Base-by-base conservation (phyloP, 2,329 filamentous ascomycete species). In the Colletotrichum sp. region DNA sequence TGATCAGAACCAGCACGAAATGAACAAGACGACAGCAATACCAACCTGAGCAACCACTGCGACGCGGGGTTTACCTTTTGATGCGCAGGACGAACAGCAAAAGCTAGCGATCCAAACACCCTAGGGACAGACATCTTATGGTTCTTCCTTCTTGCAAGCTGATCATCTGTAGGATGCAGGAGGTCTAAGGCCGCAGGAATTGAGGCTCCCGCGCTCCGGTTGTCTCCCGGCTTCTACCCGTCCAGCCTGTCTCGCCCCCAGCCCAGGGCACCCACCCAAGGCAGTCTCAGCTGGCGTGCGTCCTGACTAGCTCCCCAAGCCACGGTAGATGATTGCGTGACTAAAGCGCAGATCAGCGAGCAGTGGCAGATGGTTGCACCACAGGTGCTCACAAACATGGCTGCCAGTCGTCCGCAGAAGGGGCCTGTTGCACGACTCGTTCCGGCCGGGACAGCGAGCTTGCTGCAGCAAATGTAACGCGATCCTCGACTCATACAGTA, bases 401-500 rank as follows among this genome's bases (percentile, higher is more conserved):
- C 25, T 55, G 30, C 36, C 43, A 52, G 48, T 61, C 22, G 60
- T 58, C 52, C 60, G 43, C 66, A 58, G 58, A 39, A 65, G 28
- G 43, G 43, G 39, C 32, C 15, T 30, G n/a, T 52, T 66, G 56
- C 62, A 75, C 72, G 72, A 72, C 62, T 72, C 62, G 27, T 34
- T 66, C 68, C 39, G 27, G 10, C 72, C 55, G 32, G 68, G 55
- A 58, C 72, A 43, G 30, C 60, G 28, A 28, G 15, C 56, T 64
- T 64, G 56, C 36, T 62, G 39, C 61, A 75, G 52, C 32, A 30
- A 55, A 72, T 75, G 72, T 64, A 75, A 72, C 62, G 69, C 55
- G 62, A 71, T 52, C 68, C 69, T 70, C 72, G 69, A 75, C 68
- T 75, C 72, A 39, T 56, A 43, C 58, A 39, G 43, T 56, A 15